A percentile compares a stretch with the other conserved stretches of the same genome.
Evolutionary conservation across 1,284 basidiomycete genomes (phyloP).

Genomic region (Phaffia rhodozyma): DNA sequence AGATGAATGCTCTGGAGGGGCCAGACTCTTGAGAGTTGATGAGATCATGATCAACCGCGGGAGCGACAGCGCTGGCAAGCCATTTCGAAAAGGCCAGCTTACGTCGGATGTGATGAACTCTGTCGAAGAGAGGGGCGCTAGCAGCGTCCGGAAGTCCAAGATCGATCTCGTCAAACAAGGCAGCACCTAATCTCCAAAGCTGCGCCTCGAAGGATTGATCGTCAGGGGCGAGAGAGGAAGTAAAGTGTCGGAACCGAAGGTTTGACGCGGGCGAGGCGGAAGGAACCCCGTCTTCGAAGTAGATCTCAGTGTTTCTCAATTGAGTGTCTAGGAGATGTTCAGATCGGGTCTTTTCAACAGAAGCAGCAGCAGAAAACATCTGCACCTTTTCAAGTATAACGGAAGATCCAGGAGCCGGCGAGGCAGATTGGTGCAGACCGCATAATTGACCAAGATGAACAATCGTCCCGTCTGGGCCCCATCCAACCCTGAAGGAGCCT

Average conservation of each 20-base stretch:
- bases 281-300: constrained; percentile 44
- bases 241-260: constrained; percentile 70
- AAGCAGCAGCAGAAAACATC: constrained; percentile 18
- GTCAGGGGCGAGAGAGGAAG: constrained; percentile 55
- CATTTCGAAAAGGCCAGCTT: constrained; percentile 74
- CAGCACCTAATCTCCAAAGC: constrained; percentile 77
- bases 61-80: constrained; percentile 64
- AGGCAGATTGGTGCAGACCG: constrained; percentile 30
- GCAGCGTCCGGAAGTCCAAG: constrained; percentile 51
- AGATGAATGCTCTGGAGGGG: constrained; percentile 54
- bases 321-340: constrained; percentile 68
- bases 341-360: constrained; percentile 40
- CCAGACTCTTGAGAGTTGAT: constrained; percentile 42
- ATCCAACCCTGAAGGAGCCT: constrained; percentile 78
- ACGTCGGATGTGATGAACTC: constrained; percentile 54
- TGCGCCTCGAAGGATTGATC: constrained; percentile 66
- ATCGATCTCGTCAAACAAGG: constrained; percentile 70
- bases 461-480: constrained; percentile 69
- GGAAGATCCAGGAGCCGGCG: constrained; percentile 22
- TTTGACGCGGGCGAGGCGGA: constrained; percentile 44
- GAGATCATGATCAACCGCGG: constrained; percentile 63
- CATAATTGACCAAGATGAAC: constrained; percentile 64
- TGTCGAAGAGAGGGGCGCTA: constrained; percentile 48
- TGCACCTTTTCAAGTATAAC: constrained; percentile 17
- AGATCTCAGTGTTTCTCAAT: constrained; percentile 59